phyloP scores from a whole-genome alignment of 371 early-diverging fungal species.

The Encephalitozoon cuniculi region DNA sequence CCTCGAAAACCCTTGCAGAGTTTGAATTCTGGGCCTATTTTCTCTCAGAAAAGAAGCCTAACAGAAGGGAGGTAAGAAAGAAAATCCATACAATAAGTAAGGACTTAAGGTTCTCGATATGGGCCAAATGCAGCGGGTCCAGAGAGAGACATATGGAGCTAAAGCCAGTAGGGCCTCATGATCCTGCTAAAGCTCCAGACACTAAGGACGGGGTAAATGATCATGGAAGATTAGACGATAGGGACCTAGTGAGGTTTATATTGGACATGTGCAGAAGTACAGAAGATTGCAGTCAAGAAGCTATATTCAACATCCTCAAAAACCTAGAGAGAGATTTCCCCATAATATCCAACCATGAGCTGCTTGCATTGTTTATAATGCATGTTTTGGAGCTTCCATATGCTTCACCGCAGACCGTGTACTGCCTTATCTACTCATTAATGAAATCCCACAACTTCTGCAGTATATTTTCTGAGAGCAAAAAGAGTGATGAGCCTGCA shows the following conservation, averaged over 20 bases:
- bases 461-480: not conserved
- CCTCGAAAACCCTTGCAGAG: not conserved
- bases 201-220: not conserved
- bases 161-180: not conserved
- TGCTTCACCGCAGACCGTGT: not conserved
- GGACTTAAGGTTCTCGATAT: constrained; percentile 20
- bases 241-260: not conserved
- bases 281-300: not conserved
- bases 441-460: not conserved
- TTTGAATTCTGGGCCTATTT: constrained; percentile 45
- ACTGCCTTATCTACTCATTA: not conserved
- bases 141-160: not conserved
- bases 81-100: not conserved
- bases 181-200: not conserved
- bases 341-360: not conserved
- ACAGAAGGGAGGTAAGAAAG: constrained; percentile 10
- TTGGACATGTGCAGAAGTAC: not conserved
- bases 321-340: constrained; percentile 7
- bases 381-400: constrained; percentile 4
- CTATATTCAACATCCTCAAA: constrained; percentile 31
- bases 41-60: not conserved
- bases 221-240: not conserved
- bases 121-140: constrained; percentile 1
- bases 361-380: constrained; percentile 14
- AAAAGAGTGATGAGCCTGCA: not conserved